These are phyloP conservation scores for Termitomyces bulborhizus DNA, from an alignment of 768 basidiomycete species.

Conservation along the genomic window DNA sequence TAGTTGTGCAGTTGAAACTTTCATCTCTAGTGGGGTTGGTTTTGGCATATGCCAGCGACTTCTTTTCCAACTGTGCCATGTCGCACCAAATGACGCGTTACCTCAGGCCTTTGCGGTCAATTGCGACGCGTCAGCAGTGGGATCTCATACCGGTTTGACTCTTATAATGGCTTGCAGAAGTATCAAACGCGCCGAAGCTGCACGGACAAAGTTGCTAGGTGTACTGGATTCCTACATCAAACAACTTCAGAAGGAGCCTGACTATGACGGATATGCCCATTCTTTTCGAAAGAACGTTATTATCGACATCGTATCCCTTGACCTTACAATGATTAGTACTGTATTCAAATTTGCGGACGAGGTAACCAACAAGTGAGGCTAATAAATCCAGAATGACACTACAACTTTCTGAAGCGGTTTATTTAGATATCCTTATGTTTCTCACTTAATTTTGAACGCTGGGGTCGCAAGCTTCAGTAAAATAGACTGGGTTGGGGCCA, in stretches of 20 bases:
- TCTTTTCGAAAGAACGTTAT: conserved; percentile 52
- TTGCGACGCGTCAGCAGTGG: not conserved
- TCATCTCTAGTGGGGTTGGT: conserved; percentile 61
- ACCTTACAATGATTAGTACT: conserved; percentile 55
- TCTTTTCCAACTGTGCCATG: conserved; percentile 56
- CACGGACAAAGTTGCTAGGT: conserved; percentile 45
- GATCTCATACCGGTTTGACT: conserved; percentile 48
- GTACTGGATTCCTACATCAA: conserved; percentile 51
- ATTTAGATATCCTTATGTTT: conserved; percentile 69
- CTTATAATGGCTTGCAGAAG: conserved; percentile 80
- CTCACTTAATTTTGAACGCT: conserved; percentile 78
- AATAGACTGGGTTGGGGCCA: conserved; percentile 42
- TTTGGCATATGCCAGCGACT: conserved; percentile 80
- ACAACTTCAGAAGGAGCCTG: conserved; percentile 23
- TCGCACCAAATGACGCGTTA: conserved; percentile 42
- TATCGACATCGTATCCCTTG: conserved; percentile 57
- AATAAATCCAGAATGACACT: not conserved
- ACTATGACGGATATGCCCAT: conserved; percentile 48
- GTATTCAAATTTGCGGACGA: conserved; percentile 58
- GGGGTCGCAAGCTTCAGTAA: conserved; percentile 55
- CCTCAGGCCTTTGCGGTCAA: conserved; percentile 32
- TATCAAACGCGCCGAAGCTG: conserved; percentile 53
- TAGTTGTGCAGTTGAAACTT: not conserved
- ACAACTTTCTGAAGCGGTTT: not conserved
- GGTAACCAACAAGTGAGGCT: conserved; percentile 45